phyloP scores from a whole-genome alignment of 2,329 filamentous ascomycete genomes.

The Clonostachys byssicola region DNA sequence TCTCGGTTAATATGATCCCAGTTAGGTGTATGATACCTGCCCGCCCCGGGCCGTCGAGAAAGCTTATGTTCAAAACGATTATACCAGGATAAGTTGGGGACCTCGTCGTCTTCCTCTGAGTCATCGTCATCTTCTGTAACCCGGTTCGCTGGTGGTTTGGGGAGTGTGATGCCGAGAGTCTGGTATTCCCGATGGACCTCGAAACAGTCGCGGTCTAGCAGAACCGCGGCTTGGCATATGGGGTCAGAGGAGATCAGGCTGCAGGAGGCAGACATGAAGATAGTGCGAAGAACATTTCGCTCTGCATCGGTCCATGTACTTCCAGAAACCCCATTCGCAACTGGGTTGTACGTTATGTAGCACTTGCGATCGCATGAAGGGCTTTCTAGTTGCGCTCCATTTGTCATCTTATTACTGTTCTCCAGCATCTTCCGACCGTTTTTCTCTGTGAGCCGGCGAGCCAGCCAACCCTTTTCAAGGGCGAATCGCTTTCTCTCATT shows the following conservation, averaged over 20 bases:
- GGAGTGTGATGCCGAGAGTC: background rate
- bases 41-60: background rate
- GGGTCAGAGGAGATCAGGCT: conserved; percentile 33
- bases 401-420: background rate
- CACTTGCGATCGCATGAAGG: background rate
- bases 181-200: conserved; percentile 35
- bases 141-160: conserved; percentile 10
- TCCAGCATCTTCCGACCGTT: background rate
- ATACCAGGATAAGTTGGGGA: conserved; percentile 48
- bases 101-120: conserved; percentile 3
- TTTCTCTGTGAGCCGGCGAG: conserved; percentile 1
- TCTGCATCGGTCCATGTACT: conserved; percentile 44
- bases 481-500: conserved; percentile 50
- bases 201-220: conserved; percentile 47
- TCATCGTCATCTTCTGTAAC: conserved; percentile 9
- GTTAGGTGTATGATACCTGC: conserved; percentile 30
- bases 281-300: conserved; percentile 38
- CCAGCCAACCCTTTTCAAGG: conserved; percentile 16
- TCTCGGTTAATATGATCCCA: conserved; percentile 52
- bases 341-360: background rate
- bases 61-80: conserved; percentile 52
- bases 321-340: background rate
- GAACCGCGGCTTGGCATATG: conserved; percentile 44
- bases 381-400: background rate
- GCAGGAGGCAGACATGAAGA: conserved; percentile 34